Evolutionary conservation across 2,329 filamentous ascomycete species (phyloP).

Genomic region (Emmonsiellopsis sp.): DNA sequence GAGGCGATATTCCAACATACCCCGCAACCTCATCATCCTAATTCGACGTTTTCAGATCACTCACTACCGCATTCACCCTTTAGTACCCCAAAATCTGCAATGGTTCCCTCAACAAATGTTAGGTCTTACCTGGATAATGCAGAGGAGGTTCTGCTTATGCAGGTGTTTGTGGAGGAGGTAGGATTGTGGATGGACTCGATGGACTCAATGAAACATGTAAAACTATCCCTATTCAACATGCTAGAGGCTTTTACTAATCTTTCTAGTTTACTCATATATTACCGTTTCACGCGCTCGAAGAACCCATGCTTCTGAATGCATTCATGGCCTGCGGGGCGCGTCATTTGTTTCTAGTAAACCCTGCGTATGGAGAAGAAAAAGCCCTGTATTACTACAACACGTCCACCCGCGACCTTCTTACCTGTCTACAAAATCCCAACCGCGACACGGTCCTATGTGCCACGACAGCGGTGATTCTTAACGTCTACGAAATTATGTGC

Average conservation of each 20-base stretch:
- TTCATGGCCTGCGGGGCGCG: conserved; percentile 81
- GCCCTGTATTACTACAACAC: conserved; percentile 77
- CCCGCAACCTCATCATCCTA: conserved; percentile 15
- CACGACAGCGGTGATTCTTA: conserved; percentile 76
- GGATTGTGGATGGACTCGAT: conserved; percentile 92
- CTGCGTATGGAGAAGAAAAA: conserved; percentile 64
- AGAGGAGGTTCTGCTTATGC: conserved; percentile 81
- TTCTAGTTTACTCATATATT: conserved; percentile 65
- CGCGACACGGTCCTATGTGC: conserved; percentile 78
- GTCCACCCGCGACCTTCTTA: conserved; percentile 68
- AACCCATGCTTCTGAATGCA: conserved; percentile 82
- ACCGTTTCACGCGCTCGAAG: conserved; percentile 72
- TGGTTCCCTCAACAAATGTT: conserved; percentile 36
- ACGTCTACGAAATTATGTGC: conserved; percentile 90
- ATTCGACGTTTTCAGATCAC: conserved; percentile 22
- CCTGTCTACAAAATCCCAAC: conserved; percentile 72
- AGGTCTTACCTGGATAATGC: conserved; percentile 60
- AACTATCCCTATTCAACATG: conserved; percentile 13
- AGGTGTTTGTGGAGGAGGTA: conserved; percentile 84
- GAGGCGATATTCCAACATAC: conserved; percentile 22
- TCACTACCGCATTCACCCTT: conserved; percentile 27
- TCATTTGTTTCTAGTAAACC: conserved; percentile 64
- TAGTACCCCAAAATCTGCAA: conserved; percentile 28
- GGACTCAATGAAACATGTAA: conserved; percentile 67
- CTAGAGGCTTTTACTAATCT: conserved; percentile 3